A percentile compares a stretch with the other conserved stretches of the same genome.
Evolutionary conservation across 108 stramenopile genomes (phyloP).

Genomic region (Mediolabrus comicus): DNA sequence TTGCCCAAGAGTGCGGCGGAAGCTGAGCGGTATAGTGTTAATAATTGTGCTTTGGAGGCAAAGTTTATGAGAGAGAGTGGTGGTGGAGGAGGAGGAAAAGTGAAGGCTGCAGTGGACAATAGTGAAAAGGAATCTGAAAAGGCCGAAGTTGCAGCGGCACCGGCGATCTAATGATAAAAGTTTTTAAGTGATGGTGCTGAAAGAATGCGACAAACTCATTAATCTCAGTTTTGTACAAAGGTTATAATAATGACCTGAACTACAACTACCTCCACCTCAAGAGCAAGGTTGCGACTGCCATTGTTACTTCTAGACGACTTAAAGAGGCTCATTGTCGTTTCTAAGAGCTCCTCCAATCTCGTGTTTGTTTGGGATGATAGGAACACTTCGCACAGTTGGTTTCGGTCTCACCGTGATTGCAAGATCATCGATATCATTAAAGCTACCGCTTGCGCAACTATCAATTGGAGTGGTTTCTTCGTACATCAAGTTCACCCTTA

Average conservation of each 20-base stretch:
- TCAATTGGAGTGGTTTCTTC: not conserved
- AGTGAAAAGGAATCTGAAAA: too few relatives aligned
- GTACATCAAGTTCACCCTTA: not conserved
- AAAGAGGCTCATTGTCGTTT: too few relatives aligned
- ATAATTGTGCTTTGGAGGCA: constrained; percentile 78
- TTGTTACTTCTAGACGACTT: too few relatives aligned
- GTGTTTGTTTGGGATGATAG: not conserved
- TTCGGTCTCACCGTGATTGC: not conserved
- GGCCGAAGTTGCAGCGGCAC: not conserved
- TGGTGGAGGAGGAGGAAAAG: not conserved
- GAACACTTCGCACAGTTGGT: not conserved
- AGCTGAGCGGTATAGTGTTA: constrained; percentile 59
- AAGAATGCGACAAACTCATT: too few relatives aligned
- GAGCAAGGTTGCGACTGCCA: too few relatives aligned
- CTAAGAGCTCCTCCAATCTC: too few relatives aligned
- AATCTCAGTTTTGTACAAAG: too few relatives aligned
- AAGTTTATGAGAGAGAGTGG: constrained; percentile 51
- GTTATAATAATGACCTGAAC: too few relatives aligned
- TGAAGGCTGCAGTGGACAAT: not conserved
- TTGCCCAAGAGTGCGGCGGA: constrained; percentile 65
- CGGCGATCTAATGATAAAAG: not conserved
- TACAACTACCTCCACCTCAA: too few relatives aligned
- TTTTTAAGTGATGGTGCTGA: not conserved
- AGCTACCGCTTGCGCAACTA: not conserved
- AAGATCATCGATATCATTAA: not conserved